Base-by-base conservation (phyloP, 352 stramenopile genomes). In the Pythium biforme region DNA sequence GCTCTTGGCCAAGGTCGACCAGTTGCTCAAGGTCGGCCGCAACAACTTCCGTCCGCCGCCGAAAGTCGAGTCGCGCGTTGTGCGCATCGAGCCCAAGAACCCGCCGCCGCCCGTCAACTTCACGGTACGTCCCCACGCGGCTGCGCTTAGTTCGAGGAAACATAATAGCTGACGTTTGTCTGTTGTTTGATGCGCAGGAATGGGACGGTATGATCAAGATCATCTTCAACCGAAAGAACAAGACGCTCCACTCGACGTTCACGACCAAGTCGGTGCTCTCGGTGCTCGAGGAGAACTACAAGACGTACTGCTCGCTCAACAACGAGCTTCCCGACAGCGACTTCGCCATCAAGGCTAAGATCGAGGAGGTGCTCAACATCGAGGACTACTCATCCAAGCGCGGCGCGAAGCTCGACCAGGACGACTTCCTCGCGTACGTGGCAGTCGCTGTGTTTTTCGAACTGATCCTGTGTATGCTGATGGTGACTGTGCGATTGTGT, bases 211-310 rank as follows among this genome's bases (percentile, higher is more conserved):
- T 99, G 91, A 94, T 99, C 67, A 96, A 98, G 66, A 91, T 99
- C 65, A 79, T 99, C 47, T 99, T 99, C 77, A 99, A 99, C 79
- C 87, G 98, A 37, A 99, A 99, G 79, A 99, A 99, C 80, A 99
- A 99, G 85, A 99, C 96, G 34, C 77, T 99, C 22, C 84, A 97
- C 63, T 91, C 95, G 40, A 95, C 97, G 19, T 94, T 99, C 66
- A 97, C 92, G 31, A 99, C 95, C 33, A 99, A 99, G 79, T 84
- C 93, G 2, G 96, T 98, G 29, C 81, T 99, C 8, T 93, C 90
- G 67, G 83, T 99, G 46, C 81, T 99, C 41, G 90, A 98, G 59
- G 89, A 98, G 50, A 99, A 99, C 70, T 96, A 97, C 74, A 97
- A 95, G 73, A 98, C 94, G 23, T 97, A 92, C 68, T 95, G 86